These are phyloP conservation scores for Psidium guajava DNA, from an alignment of 345 rosid genomes.

Conservation along the genomic window DNA sequence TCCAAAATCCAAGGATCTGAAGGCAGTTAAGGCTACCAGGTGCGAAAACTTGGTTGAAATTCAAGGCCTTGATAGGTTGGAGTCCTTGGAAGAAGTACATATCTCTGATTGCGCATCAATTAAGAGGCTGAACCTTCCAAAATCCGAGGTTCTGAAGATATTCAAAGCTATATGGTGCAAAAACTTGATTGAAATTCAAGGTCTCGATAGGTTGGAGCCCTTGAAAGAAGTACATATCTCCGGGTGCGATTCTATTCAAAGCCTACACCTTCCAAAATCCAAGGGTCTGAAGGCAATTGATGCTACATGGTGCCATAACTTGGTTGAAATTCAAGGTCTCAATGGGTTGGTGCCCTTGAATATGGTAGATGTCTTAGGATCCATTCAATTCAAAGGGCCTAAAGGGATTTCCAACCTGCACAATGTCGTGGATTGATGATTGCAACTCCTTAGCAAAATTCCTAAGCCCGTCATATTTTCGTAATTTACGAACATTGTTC, in stretches of 20 bases:
- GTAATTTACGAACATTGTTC: not conserved
- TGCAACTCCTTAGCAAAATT: not conserved
- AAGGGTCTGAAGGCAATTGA: too few relatives aligned
- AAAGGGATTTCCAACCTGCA: not conserved
- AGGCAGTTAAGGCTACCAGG: too few relatives aligned
- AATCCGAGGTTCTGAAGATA: too few relatives aligned
- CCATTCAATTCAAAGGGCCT: not conserved
- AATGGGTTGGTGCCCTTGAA: not conserved
- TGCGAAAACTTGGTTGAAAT: not conserved
- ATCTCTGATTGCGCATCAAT: not conserved
- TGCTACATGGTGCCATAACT: too few relatives aligned
- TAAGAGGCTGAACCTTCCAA: too few relatives aligned
- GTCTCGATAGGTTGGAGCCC: too few relatives aligned
- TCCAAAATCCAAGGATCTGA: too few relatives aligned
- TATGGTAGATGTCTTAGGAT: not conserved
- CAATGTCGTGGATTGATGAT: too few relatives aligned
- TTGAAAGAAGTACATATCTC: too few relatives aligned
- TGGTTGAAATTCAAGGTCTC: not conserved
- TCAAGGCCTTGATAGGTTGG: not conserved
- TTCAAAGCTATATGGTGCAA: not conserved
- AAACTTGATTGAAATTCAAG: not conserved
- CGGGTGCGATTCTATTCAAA: too few relatives aligned
- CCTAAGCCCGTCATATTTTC: not conserved
- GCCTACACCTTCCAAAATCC: too few relatives aligned
- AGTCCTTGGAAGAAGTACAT: not conserved